A percentile compares a stretch with the other conserved stretches of the same genome.
Conservation (phyloP, 805 yeast species). For the Starmerella floricola region DNA sequence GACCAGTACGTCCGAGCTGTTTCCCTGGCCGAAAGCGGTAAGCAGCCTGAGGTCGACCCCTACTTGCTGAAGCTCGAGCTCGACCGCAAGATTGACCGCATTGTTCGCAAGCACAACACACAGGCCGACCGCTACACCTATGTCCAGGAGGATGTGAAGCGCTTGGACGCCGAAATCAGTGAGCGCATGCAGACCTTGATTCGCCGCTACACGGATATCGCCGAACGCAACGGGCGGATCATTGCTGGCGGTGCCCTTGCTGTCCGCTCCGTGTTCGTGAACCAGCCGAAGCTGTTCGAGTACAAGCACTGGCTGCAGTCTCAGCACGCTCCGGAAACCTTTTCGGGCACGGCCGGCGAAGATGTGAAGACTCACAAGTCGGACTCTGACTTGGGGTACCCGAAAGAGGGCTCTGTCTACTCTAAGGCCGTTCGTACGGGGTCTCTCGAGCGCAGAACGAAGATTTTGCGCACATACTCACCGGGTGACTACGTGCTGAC, state of each 20-base stretch:
- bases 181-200: conserved; percentile 76
- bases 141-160: conserved; percentile 76
- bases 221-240: conserved; percentile 35
- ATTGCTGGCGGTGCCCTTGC: conserved; percentile 43
- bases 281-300: conserved; percentile 69
- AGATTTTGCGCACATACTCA: conserved; percentile 81
- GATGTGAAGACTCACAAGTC: neutral
- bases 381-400: conserved; percentile 41
- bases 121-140: conserved; percentile 80
- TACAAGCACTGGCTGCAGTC: conserved; percentile 58
- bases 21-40: conserved; percentile 12
- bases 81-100: conserved; percentile 67
- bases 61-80: conserved; percentile 57
- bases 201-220: conserved; percentile 53
- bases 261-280: conserved; percentile 61
- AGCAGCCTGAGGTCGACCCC: conserved; percentile 44
- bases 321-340: conserved; percentile 11
- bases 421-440: conserved; percentile 64
- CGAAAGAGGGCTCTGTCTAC: conserved; percentile 56
- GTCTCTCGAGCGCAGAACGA: conserved; percentile 75
- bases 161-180: conserved; percentile 77
- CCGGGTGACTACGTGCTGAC: conserved; percentile 86
- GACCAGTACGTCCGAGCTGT: conserved; percentile 31
- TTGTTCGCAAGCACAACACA: conserved; percentile 71
- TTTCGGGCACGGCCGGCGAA: conserved; percentile 3